phyloP scores from a whole-genome alignment of 805 yeast species.

The Candida ficus region DNA sequence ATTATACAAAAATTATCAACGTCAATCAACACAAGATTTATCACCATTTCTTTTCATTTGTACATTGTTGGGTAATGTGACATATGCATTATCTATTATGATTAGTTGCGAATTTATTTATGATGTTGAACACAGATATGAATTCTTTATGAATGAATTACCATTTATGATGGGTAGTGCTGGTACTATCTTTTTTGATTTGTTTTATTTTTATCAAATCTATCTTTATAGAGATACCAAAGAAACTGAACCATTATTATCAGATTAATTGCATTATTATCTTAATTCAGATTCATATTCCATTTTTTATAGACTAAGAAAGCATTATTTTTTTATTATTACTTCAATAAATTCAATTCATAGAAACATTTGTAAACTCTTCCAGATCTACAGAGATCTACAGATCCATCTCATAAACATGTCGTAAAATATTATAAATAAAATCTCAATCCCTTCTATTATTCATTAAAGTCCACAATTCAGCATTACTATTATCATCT shows the following conservation, averaged over 20 bases:
- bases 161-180: conserved; percentile 83
- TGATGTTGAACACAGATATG: conserved; percentile 30
- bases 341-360: no score
- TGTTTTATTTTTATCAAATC: conserved; percentile 61
- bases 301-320: no score
- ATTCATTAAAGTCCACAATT: conserved; percentile 1
- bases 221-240: conserved; percentile 27
- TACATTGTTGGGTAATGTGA: conserved; percentile 71
- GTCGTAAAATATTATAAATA: no score
- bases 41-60: conserved; percentile 76
- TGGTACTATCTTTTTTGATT: conserved; percentile 79
- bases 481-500: not conserved
- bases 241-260: no score
- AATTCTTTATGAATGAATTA: conserved; percentile 60
- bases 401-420: no score
- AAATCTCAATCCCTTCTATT: not conserved
- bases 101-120: conserved; percentile 50
- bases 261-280: no score
- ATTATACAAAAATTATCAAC: conserved; percentile 61
- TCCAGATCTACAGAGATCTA: no score
- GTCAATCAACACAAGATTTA: conserved; percentile 84
- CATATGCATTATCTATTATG: conserved; percentile 72
- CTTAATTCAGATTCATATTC: no score
- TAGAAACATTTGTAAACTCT: no score
- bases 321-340: no score